phyloP scores from a whole-genome alignment of 495 filamentous ascomycete species.

The Podospora bellae-mahoneyi region DNA sequence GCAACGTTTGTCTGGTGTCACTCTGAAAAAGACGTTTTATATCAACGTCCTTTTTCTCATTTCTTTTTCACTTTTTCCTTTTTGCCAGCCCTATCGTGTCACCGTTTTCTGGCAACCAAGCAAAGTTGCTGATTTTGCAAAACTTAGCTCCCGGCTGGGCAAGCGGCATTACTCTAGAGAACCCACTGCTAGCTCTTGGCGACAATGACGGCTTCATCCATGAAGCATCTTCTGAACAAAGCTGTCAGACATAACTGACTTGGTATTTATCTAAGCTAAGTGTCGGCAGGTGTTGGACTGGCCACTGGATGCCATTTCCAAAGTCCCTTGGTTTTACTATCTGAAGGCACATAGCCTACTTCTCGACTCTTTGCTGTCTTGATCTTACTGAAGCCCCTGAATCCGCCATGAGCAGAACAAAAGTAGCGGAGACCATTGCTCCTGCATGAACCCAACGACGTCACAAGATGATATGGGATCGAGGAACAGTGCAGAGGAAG shows the following conservation, averaged over 20 bases:
- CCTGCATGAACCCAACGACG: background rate
- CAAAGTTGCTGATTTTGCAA: background rate
- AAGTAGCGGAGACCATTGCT: background rate
- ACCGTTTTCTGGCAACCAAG: background rate
- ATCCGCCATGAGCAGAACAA: background rate
- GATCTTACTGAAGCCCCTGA: background rate
- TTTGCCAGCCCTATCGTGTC: background rate
- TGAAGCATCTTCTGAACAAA: background rate
- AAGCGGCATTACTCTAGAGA: background rate
- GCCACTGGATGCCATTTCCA: no score
- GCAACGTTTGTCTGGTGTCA: background rate
- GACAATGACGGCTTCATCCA: background rate
- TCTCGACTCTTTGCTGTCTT: background rate
- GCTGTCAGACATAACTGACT: background rate
- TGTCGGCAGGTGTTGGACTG: no score
- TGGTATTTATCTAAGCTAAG: no score
- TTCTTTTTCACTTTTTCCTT: background rate
- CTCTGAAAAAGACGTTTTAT: background rate
- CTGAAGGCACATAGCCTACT: no score
- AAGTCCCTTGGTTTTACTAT: no score
- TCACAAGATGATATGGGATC: background rate
- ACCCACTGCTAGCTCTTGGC: background rate
- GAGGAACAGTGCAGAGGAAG: background rate
- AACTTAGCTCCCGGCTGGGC: slow-evolving; percentile 2
- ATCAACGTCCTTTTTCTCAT: background rate